Base-by-base conservation (phyloP, 2,329 filamentous ascomycete genomes). In the Metarhizium rileyi region DNA sequence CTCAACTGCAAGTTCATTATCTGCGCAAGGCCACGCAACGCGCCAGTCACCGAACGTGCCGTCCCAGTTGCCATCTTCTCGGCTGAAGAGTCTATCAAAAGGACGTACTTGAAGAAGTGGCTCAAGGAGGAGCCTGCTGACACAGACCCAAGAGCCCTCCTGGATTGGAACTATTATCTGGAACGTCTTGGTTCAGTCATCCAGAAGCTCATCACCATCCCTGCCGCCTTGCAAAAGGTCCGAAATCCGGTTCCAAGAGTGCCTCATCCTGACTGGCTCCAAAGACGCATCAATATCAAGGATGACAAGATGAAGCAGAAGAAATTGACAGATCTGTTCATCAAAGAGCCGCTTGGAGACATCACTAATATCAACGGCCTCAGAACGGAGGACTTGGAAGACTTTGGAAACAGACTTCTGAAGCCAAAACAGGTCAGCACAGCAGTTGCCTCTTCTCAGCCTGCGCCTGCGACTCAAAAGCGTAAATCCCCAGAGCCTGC, bases 1-100 rank as follows among this genome's bases (percentile, higher is more conserved):
- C 68, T 99, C 58, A 98, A 98, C 72, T 99, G 93, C 83, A 97
- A 97, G 69, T 99, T 97, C 67, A 96, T 99, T 65, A 96, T 99
- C 61, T 95, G 90, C 47, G 79, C 89, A 14, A 81, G 79, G 55
- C 93, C 93, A 4, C 87, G 83, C 61, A 87, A 87, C 61, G 88
- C 91, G 0, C 91, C 93, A 2, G 90, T 98, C 53, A 98, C 93
- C 0, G 94, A 98, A 57, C 80, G 93, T 59, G 93, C 93, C 22
- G 80, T 98, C 52, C 93, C 93, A 0, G 90, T 98, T 5, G 90
- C 93, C 20, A 98, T 99, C 53, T 97, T 98, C 67, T 96, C 93
- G 0, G 90, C 93, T 0, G 91, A 97, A 50, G 84, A 90, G 50
- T 79, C 81, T 5, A 84, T 94, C 50, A 97, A 96, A 70, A 81